phyloP scores from a whole-genome alignment of 305 asterid genomes.

The Fraxinus paxiana region DNA sequence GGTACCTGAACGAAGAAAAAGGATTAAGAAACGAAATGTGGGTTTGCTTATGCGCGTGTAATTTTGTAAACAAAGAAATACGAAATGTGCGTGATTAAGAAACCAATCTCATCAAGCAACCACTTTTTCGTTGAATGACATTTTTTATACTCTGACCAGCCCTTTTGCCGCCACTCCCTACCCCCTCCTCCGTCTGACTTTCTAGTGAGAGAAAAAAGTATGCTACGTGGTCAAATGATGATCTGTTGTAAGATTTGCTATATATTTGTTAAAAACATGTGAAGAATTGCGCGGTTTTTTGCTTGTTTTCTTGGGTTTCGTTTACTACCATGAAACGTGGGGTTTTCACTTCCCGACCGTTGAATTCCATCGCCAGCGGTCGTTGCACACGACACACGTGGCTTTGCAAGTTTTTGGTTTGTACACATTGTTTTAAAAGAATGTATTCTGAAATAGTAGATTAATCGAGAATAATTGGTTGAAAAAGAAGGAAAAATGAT shows the following conservation, averaged over 20 bases:
- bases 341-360: not conserved
- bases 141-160: constrained; percentile 24
- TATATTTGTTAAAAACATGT: not conserved
- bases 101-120: constrained; percentile 35
- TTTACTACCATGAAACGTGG: not conserved
- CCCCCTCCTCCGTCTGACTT: not conserved
- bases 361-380: not conserved
- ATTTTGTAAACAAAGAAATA: not conserved
- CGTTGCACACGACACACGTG: not conserved
- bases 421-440: too few species aligned
- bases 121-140: constrained; percentile 29
- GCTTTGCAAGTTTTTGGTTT: not conserved
- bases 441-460: too few species aligned
- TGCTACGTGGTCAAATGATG: not conserved
- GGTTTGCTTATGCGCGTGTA: not conserved
- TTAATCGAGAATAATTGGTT: too few species aligned
- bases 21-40: not conserved
- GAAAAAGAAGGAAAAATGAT: too few species aligned
- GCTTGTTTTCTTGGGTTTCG: not conserved
- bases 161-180: not conserved
- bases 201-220: not conserved
- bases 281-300: not conserved
- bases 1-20: constrained; percentile 19
- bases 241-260: not conserved
- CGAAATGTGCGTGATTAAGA: constrained; percentile 16